Conservation (phyloP, 345 rosid genomes). For the Rhodamnia argentea region DNA sequence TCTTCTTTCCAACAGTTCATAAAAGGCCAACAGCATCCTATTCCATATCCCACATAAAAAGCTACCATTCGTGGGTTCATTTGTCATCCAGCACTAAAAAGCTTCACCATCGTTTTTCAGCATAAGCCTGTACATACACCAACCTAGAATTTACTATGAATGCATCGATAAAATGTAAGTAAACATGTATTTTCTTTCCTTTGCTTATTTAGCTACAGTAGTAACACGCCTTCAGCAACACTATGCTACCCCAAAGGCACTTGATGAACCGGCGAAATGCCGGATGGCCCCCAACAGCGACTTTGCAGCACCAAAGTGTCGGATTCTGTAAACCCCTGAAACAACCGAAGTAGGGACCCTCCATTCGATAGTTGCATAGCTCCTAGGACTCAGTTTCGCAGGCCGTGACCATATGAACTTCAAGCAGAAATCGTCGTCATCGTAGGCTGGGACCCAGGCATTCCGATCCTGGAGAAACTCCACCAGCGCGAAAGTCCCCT, state of each 20-base stretch:
- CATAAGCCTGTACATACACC: not conserved
- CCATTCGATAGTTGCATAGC: slow-evolving; percentile 72
- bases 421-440: slow-evolving; percentile 82
- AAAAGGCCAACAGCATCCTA: not conserved
- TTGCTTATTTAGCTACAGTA: not conserved
- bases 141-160: not conserved
- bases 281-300: slow-evolving; percentile 43
- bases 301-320: slow-evolving; percentile 84
- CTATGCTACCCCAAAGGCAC: slow-evolving; percentile 63
- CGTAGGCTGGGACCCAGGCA: slow-evolving; percentile 62
- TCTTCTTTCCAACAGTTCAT: not conserved
- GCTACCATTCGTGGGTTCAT: not conserved
- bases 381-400: slow-evolving; percentile 41
- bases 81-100: not conserved
- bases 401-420: slow-evolving; percentile 83
- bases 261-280: slow-evolving; percentile 74
- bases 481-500: slow-evolving; percentile 77
- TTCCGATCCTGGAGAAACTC: slow-evolving; percentile 48
- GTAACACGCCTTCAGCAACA: not conserved
- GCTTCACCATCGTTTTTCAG: not conserved
- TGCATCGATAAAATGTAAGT: not conserved
- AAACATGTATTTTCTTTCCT: not conserved
- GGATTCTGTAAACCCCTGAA: slow-evolving; percentile 62
- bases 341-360: slow-evolving; percentile 47
- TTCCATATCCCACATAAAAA: not conserved